Conservation (phyloP, 2,329 filamentous ascomycete species). For the Fusarium proliferatum region DNA sequence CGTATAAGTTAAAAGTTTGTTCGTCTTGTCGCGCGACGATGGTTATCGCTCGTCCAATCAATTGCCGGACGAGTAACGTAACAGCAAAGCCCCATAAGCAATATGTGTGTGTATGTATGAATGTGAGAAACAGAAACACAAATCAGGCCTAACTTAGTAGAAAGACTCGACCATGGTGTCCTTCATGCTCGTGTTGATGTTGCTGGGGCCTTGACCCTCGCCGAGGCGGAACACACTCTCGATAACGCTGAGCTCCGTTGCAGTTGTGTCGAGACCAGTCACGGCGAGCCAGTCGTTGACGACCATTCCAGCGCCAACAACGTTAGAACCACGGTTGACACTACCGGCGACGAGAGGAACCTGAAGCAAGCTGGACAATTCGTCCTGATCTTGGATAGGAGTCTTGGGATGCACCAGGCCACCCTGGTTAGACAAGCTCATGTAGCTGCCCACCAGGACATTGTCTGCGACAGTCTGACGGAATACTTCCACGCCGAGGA, state of each 20-base stretch:
- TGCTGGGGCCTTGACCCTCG: slow-evolving; percentile 82
- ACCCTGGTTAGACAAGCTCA: slow-evolving; percentile 94
- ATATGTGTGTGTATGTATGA: slow-evolving; percentile 1
- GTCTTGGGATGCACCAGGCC: slow-evolving; percentile 98
- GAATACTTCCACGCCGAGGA: slow-evolving; percentile 89
- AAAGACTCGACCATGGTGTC: slow-evolving; percentile 99
- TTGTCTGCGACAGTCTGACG: slow-evolving; percentile 97
- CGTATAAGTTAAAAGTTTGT: slow-evolving; percentile 27
- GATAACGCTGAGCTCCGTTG: slow-evolving; percentile 96
- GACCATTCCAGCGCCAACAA: slow-evolving; percentile 80
- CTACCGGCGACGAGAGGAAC: slow-evolving; percentile 94
- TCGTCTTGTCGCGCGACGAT: slow-evolving; percentile 3
- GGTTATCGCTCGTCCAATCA: slow-evolving; percentile 23
- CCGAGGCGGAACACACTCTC: slow-evolving; percentile 96
- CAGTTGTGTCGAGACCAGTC: slow-evolving; percentile 91
- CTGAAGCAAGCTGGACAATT: slow-evolving; percentile 91
- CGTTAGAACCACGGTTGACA: slow-evolving; percentile 91
- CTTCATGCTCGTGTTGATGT: slow-evolving; percentile 87
- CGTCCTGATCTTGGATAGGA: slow-evolving; percentile 96
- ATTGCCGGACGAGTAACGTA: slow-evolving; percentile 17
- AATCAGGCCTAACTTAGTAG: slow-evolving; percentile 70
- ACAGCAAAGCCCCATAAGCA: slow-evolving; percentile 25
- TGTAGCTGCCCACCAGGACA: slow-evolving; percentile 95
- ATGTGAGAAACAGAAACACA: slow-evolving; percentile 11
- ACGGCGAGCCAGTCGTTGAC: slow-evolving; percentile 93